Percentiles rank a stretch among this genome's conserved stretches.
These are phyloP conservation scores for Pulveroboletus ravenelii DNA, from an alignment of 768 basidiomycete genomes.

Conservation along the genomic window DNA sequence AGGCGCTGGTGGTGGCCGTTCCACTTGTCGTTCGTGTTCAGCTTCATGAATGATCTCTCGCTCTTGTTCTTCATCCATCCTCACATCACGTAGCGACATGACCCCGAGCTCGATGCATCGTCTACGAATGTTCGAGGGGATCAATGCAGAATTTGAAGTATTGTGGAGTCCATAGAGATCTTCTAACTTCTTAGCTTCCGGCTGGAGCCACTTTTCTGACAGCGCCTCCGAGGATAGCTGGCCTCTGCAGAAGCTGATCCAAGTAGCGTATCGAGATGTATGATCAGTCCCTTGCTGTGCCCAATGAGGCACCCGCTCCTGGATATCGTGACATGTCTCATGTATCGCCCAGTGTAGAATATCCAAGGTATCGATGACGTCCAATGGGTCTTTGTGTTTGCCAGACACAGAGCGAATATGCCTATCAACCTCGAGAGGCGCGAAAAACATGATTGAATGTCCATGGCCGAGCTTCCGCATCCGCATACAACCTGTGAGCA, in stretches of 20 bases:
- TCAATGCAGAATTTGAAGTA: background rate
- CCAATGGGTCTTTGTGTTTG: slow-evolving; percentile 3
- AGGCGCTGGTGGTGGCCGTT: slow-evolving; percentile 30
- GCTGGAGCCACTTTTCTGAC: slow-evolving; percentile 35
- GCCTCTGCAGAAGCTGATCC: no score
- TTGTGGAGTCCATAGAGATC: slow-evolving; percentile 27
- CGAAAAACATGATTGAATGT: slow-evolving; percentile 44
- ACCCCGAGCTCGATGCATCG: slow-evolving; percentile 29
- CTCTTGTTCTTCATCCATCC: slow-evolving; percentile 46
- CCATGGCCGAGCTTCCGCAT: slow-evolving; percentile 44
- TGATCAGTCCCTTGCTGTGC: no score
- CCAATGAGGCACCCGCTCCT: no score
- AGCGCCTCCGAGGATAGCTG: background rate
- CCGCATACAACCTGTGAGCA: slow-evolving; percentile 40
- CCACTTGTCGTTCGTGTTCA: slow-evolving; percentile 36
- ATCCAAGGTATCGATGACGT: slow-evolving; percentile 24
- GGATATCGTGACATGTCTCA: slow-evolving; percentile 26
- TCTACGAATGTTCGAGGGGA: slow-evolving; percentile 19
- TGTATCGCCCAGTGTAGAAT: slow-evolving; percentile 44
- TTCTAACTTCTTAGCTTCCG: slow-evolving; percentile 35
- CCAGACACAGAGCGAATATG: slow-evolving; percentile 28
- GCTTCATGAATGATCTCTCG: slow-evolving; percentile 41
- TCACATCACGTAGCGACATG: slow-evolving; percentile 10
- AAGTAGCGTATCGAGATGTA: no score
- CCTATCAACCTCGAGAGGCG: slow-evolving; percentile 37